Evolutionary conservation across 2,329 filamentous ascomycete genomes (phyloP).

Genomic region (Aspergillus sp.): DNA sequence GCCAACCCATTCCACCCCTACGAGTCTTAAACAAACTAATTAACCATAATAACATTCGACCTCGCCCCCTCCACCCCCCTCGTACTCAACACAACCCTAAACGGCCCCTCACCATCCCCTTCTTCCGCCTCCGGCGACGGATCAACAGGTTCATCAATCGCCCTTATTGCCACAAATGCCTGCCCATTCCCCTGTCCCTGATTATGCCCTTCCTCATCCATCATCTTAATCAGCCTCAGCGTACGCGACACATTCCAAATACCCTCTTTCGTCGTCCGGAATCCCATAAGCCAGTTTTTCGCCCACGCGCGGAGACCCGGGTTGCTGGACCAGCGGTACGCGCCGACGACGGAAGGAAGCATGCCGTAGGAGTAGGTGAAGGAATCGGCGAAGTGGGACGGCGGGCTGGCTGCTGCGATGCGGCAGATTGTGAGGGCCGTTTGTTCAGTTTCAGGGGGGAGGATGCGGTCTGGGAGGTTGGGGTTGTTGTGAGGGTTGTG

Average conservation of each 20-base stretch:
- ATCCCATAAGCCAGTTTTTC: constrained; percentile 5
- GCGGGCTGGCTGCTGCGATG: constrained; percentile 6
- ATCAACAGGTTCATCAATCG: constrained; percentile 5
- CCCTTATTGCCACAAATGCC: background rate
- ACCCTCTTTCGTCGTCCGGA: constrained; percentile 3
- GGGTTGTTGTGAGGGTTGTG: background rate
- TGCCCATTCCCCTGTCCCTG: background rate
- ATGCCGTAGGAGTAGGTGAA: constrained; percentile 9
- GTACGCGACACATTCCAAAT: constrained; percentile 8
- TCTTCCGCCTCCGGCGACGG: background rate
- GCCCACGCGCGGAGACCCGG: constrained; percentile 6
- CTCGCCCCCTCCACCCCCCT: background rate
- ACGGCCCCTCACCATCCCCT: background rate
- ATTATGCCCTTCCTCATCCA: background rate
- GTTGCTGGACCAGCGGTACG: constrained; percentile 9
- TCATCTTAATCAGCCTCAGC: constrained; percentile 1
- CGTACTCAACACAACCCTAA: background rate
- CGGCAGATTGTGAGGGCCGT: constrained; percentile 8
- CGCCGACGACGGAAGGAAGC: constrained; percentile 9
- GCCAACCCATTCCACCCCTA: too few relatives aligned
- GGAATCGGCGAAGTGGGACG: constrained; percentile 5
- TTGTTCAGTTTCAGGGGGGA: constrained; percentile 7
- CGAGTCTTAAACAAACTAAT: background rate
- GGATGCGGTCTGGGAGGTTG: constrained; percentile 1
- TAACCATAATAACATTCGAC: background rate